phyloP scores from a whole-genome alignment of 768 basidiomycete species.

The Pleurotus platypus region DNA sequence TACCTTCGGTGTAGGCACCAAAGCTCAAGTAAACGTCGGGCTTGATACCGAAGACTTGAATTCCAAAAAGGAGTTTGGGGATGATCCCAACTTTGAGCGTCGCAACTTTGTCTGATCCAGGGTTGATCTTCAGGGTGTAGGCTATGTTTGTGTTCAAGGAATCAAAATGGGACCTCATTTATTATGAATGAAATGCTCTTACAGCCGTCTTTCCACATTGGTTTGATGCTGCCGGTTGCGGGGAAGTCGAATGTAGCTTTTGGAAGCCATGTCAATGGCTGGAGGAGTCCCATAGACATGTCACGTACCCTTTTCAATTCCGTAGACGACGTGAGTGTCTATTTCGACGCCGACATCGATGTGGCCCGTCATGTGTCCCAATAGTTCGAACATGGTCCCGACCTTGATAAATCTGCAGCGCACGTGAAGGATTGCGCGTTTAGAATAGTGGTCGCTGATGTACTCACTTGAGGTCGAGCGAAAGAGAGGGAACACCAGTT shows the following conservation, averaged over 20 bases:
- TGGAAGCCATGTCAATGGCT: neutral
- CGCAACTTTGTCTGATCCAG: neutral
- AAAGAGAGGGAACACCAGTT: neutral
- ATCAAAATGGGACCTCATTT: no score
- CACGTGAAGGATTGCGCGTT: no score
- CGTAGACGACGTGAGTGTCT: neutral
- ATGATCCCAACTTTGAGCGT: slow-evolving; percentile 2
- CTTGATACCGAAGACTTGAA: neutral
- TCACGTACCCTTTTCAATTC: neutral
- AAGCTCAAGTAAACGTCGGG: neutral
- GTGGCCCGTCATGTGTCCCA: neutral
- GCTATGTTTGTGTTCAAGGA: no score
- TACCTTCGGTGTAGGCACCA: neutral
- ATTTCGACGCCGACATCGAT: neutral
- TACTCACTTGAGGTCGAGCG: slow-evolving; percentile 2
- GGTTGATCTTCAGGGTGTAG: neutral
- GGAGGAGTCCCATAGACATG: neutral
- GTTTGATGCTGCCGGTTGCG: neutral
- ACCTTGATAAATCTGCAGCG: neutral
- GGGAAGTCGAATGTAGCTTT: slow-evolving; percentile 2
- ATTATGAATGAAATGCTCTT: neutral
- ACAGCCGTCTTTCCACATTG: neutral
- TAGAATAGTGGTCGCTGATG: neutral
- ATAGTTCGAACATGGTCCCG: slow-evolving; percentile 1
- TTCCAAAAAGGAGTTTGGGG: slow-evolving; percentile 2